phyloP scores from a whole-genome alignment of 2,329 filamentous ascomycete genomes.

The Rhynchosporium secalis region DNA sequence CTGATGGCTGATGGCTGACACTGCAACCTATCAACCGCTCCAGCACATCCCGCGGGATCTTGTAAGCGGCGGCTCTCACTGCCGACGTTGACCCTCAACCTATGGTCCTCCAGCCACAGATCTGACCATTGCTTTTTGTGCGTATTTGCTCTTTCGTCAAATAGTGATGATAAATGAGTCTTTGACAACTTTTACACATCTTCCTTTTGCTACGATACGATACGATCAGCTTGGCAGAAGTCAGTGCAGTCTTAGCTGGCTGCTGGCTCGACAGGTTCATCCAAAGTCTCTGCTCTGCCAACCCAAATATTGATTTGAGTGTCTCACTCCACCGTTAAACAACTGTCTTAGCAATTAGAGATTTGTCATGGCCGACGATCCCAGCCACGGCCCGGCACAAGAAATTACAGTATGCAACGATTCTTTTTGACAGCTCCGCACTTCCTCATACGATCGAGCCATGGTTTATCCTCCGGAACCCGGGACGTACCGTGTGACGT shows the following conservation, averaged over 20 bases:
- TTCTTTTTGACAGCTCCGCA: neutral
- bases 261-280: slow-evolving; percentile 1
- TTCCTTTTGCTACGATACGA: neutral
- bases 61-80: slow-evolving; percentile 9
- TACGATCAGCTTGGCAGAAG: neutral
- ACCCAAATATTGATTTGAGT: neutral
- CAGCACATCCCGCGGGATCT: neutral
- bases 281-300: slow-evolving; percentile 5
- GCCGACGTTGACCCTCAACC: neutral
- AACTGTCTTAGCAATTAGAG: neutral
- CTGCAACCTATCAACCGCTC: slow-evolving; percentile 1
- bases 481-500: neutral
- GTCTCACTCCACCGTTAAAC: neutral
- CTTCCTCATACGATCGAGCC: neutral
- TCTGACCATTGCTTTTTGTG: neutral
- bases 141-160: neutral
- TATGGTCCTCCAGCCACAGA: neutral
- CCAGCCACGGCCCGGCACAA: neutral
- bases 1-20: neutral
- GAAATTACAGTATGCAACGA: neutral
- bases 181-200: neutral
- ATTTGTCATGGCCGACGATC: slow-evolving; percentile 3
- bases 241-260: neutral
- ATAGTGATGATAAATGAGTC: neutral
- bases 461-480: neutral